Conservation (phyloP, 2,329 filamentous ascomycete genomes). For the Penicillium sp. region DNA sequence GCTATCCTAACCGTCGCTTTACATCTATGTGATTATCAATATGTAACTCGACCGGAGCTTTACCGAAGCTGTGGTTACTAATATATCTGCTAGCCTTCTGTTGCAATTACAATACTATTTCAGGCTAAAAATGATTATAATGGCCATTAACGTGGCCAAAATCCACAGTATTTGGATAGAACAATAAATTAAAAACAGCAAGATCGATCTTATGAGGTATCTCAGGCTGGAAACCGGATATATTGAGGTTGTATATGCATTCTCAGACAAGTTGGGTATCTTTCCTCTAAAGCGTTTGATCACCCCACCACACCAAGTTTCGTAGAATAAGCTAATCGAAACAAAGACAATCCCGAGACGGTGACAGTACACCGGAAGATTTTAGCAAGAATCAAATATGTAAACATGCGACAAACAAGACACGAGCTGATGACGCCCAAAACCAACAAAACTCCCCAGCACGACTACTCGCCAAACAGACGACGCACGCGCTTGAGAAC, state of each 20-base stretch:
- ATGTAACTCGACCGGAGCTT: slow-evolving; percentile 2
- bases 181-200: background rate
- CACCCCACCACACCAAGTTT: slow-evolving; percentile 4
- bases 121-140: background rate
- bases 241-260: slow-evolving; percentile 19
- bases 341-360: slow-evolving; percentile 5
- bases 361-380: slow-evolving; percentile 1
- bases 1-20: background rate
- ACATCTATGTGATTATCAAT: background rate
- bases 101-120: background rate
- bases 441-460: background rate
- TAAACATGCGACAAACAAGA: slow-evolving; percentile 3
- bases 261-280: slow-evolving; percentile 23
- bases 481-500: slow-evolving; percentile 84
- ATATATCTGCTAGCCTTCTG: background rate
- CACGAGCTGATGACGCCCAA: slow-evolving; percentile 3
- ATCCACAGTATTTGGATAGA: background rate
- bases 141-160: background rate
- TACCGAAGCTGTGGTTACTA: background rate
- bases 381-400: slow-evolving; percentile 2
- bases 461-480: slow-evolving; percentile 60
- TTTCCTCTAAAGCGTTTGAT: slow-evolving; percentile 21
- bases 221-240: slow-evolving; percentile 1
- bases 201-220: background rate
- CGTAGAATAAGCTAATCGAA: background rate